phyloP scores from a whole-genome alignment of 2,329 filamentous ascomycete genomes.

The Talaromyces sp. region DNA sequence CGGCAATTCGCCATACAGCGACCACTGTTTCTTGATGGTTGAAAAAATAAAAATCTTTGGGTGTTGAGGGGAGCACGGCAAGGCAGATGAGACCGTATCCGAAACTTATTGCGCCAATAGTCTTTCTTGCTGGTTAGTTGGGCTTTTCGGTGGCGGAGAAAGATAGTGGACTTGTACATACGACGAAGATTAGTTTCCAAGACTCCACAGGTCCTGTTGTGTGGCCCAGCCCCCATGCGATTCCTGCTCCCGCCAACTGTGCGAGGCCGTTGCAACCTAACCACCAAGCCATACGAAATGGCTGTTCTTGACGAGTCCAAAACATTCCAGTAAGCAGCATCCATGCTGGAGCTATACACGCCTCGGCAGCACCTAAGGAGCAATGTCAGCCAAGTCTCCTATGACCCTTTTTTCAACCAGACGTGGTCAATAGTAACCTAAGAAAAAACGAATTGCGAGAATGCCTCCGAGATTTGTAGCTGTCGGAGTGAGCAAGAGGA shows the following conservation, averaged over 20 bases:
- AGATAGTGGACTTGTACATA: background rate
- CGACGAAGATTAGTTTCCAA: slow-evolving; percentile 39
- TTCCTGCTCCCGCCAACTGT: slow-evolving; percentile 17
- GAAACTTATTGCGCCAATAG: slow-evolving; percentile 42
- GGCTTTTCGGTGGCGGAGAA: background rate
- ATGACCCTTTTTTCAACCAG: slow-evolving; percentile 13
- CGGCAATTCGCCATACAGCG: slow-evolving; percentile 35
- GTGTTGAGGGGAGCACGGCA: slow-evolving; percentile 34
- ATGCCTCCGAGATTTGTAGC: slow-evolving; percentile 28
- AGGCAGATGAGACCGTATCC: slow-evolving; percentile 34
- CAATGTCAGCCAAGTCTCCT: slow-evolving; percentile 14
- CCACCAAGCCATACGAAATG: slow-evolving; percentile 19
- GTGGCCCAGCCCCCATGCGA: slow-evolving; percentile 21
- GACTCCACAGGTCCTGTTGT: background rate
- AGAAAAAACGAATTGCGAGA: slow-evolving; percentile 38
- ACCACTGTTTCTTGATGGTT: slow-evolving; percentile 35
- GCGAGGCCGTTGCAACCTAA: slow-evolving; percentile 19
- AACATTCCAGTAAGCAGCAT: slow-evolving; percentile 19
- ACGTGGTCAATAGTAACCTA: slow-evolving; percentile 22
- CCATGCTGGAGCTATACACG: background rate
- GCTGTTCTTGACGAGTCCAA: slow-evolving; percentile 19
- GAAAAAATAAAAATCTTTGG: slow-evolving; percentile 35
- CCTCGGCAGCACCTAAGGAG: background rate
- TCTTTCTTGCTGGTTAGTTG: slow-evolving; percentile 9
- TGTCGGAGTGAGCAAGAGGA: slow-evolving; percentile 23